These are phyloP conservation scores for Salix suchowensis DNA, from an alignment of 345 rosid genomes.

Conservation along the genomic window DNA sequence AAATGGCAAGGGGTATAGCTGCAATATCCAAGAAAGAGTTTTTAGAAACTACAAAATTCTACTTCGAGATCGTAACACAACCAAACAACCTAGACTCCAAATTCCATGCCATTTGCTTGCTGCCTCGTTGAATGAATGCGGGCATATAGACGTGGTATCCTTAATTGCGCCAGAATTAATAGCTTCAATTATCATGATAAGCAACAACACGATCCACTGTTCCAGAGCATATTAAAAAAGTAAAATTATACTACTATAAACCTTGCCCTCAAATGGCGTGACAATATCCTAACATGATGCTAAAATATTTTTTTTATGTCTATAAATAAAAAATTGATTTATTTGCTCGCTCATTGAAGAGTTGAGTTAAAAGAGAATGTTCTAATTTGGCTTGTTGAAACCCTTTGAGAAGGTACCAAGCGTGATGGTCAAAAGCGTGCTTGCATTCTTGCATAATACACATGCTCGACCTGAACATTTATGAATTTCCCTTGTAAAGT, in stretches of 20 bases:
- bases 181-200: background rate
- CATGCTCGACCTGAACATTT: background rate
- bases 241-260: background rate
- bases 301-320: background rate
- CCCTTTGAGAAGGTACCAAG: background rate
- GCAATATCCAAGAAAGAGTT: slow-evolving; percentile 26
- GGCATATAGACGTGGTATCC: background rate
- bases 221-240: background rate
- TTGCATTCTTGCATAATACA: background rate
- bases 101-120: background rate
- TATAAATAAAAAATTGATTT: background rate
- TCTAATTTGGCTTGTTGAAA: background rate
- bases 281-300: background rate
- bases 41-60: background rate
- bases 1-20: slow-evolving; percentile 74
- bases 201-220: background rate
- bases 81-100: background rate
- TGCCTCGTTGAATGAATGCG: background rate
- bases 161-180: background rate
- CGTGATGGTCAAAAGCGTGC: background rate
- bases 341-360: background rate
- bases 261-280: background rate
- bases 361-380: background rate
- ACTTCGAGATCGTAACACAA: background rate
- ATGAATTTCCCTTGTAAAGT: slow-evolving; percentile 3